These are phyloP conservation scores for Phytopythium chamaehyphon DNA, from an alignment of 352 stramenopile species.

Conservation along the genomic window DNA sequence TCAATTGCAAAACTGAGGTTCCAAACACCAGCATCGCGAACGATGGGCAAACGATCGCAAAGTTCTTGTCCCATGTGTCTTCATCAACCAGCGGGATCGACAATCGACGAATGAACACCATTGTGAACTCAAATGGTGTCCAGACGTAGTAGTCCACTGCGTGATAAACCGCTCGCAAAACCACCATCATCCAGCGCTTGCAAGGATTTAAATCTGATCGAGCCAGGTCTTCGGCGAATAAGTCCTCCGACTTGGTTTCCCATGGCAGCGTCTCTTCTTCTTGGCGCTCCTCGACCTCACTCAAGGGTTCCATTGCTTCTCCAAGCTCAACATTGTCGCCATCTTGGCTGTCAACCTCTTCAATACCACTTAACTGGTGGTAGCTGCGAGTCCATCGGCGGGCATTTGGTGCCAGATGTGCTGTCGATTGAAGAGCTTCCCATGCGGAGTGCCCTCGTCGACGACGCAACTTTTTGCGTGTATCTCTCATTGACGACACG, in stretches of 20 bases:
- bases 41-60: slow-evolving; percentile 58
- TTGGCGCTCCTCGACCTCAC: slow-evolving; percentile 12
- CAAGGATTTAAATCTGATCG: slow-evolving; percentile 19
- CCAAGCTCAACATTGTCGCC: slow-evolving; percentile 6
- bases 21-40: slow-evolving; percentile 60
- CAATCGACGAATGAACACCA: slow-evolving; percentile 60
- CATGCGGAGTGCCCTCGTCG: slow-evolving; percentile 44
- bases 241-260: slow-evolving; percentile 4
- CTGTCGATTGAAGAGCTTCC: slow-evolving; percentile 54
- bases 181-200: slow-evolving; percentile 11
- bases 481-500: slow-evolving; percentile 39
- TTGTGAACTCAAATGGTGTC: slow-evolving; percentile 64
- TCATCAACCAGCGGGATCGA: slow-evolving; percentile 78
- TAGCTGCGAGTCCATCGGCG: slow-evolving; percentile 68
- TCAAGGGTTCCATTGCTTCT: slow-evolving; percentile 10
- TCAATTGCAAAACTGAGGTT: slow-evolving; percentile 42
- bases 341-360: slow-evolving; percentile 32
- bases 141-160: slow-evolving; percentile 52
- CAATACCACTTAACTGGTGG: slow-evolving; percentile 53
- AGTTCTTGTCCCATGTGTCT: slow-evolving; percentile 78
- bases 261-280: slow-evolving; percentile 16
- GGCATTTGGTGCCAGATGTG: slow-evolving; percentile 50
- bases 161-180: slow-evolving; percentile 18
- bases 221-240: slow-evolving; percentile 6
- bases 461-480: slow-evolving; percentile 24